phyloP scores from a whole-genome alignment of 257 asterid genomes.

The Nicotiana undulata region DNA sequence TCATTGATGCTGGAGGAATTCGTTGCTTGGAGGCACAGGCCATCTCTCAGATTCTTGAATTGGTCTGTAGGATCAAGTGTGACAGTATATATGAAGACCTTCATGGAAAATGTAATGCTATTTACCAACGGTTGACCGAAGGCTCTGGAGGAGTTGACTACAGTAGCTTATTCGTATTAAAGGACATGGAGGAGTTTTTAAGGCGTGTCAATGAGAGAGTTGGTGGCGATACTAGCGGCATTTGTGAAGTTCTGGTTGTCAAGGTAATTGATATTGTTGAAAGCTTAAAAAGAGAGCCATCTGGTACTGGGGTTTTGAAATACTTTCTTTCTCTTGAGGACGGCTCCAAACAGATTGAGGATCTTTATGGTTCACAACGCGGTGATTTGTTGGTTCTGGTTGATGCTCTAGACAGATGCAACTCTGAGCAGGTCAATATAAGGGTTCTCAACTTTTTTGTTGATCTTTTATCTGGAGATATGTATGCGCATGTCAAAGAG shows the following conservation, averaged over 20 bases:
- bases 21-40: slow-evolving; percentile 44
- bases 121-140: slow-evolving; percentile 52
- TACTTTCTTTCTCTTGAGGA: slow-evolving; percentile 54
- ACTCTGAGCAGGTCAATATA: slow-evolving; percentile 62
- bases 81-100: slow-evolving; percentile 72
- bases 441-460: slow-evolving; percentile 77
- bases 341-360: slow-evolving; percentile 35
- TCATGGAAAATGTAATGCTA: slow-evolving; percentile 53
- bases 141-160: slow-evolving; percentile 58
- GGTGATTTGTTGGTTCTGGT: slow-evolving; percentile 70
- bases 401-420: slow-evolving; percentile 65
- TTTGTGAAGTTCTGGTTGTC: slow-evolving; percentile 54
- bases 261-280: slow-evolving; percentile 56
- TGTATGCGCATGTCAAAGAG: slow-evolving; percentile 43
- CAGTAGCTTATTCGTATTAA: slow-evolving; percentile 56
- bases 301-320: slow-evolving; percentile 34
- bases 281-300: slow-evolving; percentile 58
- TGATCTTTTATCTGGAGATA: slow-evolving; percentile 61
- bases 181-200: slow-evolving; percentile 73
- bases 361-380: slow-evolving; percentile 47
- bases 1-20: slow-evolving; percentile 39
- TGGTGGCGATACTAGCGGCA: slow-evolving; percentile 38
- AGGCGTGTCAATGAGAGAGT: slow-evolving; percentile 29
- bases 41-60: slow-evolving; percentile 52
- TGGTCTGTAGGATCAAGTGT: slow-evolving; percentile 58